A percentile compares a stretch with the other conserved stretches of the same genome.
These are phyloP conservation scores for Penicillium cosmopolitanum DNA, from an alignment of 495 filamentous ascomycete genomes.

Conservation along the genomic window DNA sequence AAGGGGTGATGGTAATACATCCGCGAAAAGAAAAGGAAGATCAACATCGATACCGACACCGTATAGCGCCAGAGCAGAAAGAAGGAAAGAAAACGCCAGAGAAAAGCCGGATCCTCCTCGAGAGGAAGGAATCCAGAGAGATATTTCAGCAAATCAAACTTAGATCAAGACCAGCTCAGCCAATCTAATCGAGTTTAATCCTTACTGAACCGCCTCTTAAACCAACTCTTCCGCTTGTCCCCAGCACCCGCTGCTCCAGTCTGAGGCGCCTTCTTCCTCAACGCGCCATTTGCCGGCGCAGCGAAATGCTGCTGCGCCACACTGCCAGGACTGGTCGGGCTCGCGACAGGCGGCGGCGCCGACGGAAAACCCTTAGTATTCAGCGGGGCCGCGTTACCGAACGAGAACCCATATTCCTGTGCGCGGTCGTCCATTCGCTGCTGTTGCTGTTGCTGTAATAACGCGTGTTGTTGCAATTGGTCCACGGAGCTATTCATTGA, in stretches of 20 bases:
- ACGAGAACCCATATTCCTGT: slow-evolving; percentile 60
- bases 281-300: neutral
- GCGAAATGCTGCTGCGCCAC: slow-evolving; percentile 2
- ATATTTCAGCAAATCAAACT: no score
- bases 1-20: slow-evolving; percentile 12
- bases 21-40: slow-evolving; percentile 11
- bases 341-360: neutral
- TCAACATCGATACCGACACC: slow-evolving; percentile 4
- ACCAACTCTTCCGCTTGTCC: slow-evolving; percentile 91
- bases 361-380: slow-evolving; percentile 18
- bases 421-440: slow-evolving; percentile 50
- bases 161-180: neutral
- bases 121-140: no score
- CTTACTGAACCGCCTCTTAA: slow-evolving; percentile 81
- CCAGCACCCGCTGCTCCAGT: neutral
- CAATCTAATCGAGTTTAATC: slow-evolving; percentile 21
- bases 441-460: slow-evolving; percentile 40
- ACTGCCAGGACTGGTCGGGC: slow-evolving; percentile 11
- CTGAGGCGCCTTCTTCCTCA: neutral
- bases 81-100: slow-evolving; percentile 3
- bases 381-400: slow-evolving; percentile 44
- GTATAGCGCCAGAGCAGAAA: slow-evolving; percentile 14
- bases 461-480: slow-evolving; percentile 59
- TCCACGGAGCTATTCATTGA: slow-evolving; percentile 91
- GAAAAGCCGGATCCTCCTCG: neutral